These are phyloP conservation scores for Blastobotrys americana DNA, from an alignment of 805 yeast genomes.

Conservation along the genomic window DNA sequence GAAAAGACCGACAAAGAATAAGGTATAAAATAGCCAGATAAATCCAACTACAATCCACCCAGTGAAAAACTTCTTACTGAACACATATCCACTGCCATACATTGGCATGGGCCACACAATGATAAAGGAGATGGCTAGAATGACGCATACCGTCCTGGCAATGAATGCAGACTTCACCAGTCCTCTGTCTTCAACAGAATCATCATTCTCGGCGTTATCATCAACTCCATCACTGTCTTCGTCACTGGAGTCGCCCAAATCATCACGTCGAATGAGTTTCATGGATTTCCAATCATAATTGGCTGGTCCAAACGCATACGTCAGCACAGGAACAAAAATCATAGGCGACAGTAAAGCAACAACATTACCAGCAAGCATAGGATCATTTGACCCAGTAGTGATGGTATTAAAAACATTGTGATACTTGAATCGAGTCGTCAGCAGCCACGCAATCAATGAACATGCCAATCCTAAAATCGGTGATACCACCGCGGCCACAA, in stretches of 20 bases:
- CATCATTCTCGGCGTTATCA: conserved; percentile 32
- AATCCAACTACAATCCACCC: conserved; percentile 84
- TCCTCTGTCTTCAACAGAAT: conserved; percentile 43
- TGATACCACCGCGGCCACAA: conserved; percentile 60
- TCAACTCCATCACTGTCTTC: conserved; percentile 11
- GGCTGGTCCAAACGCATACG: conserved; percentile 58
- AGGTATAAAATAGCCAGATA: conserved; percentile 60
- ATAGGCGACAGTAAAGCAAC: conserved; percentile 73
- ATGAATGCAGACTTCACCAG: conserved; percentile 52
- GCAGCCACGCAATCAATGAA: conserved; percentile 65
- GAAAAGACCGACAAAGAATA: conserved; percentile 51
- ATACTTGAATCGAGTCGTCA: conserved; percentile 31
- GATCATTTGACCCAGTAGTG: conserved; percentile 77
- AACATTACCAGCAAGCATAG: conserved; percentile 86
- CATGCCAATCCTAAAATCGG: conserved; percentile 72
- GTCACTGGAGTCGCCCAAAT: conserved; percentile 43
- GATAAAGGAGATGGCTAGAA: conserved; percentile 55
- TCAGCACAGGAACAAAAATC: conserved; percentile 57
- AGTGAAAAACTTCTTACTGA: conserved; percentile 69
- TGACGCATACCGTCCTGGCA: conserved; percentile 54
- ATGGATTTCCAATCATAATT: conserved; percentile 67
- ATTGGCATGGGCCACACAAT: conserved; percentile 92
- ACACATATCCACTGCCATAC: conserved; percentile 75
- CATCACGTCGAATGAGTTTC: conserved; percentile 57
- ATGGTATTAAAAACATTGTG: conserved; percentile 50